phyloP scores from a whole-genome alignment of 805 yeast species.

The Lachancea cidri region DNA sequence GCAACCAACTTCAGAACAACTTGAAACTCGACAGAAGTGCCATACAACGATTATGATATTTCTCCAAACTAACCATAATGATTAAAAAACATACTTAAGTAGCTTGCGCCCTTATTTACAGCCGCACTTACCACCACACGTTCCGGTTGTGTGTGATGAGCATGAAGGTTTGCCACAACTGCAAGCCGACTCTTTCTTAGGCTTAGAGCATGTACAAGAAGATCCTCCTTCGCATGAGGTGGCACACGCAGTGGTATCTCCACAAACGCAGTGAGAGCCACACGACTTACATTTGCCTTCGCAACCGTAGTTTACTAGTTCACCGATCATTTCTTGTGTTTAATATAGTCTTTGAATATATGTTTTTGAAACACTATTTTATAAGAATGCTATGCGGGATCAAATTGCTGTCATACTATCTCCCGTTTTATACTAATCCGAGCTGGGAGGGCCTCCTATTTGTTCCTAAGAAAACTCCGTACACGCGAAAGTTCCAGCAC shows the following conservation, averaged over 20 bases:
- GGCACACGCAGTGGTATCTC: constrained; percentile 2
- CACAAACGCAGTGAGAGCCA: constrained; percentile 6
- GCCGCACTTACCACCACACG: constrained; percentile 9
- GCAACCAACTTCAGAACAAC: no score
- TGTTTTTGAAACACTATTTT: no score
- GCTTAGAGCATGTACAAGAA: constrained; percentile 2
- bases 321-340: constrained; percentile 2
- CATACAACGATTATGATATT: no score
- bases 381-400: no score
- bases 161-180: constrained; percentile 2
- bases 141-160: neutral
- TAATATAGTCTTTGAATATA: no score
- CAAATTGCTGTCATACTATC: no score
- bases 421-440: neutral
- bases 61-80: no score
- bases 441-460: neutral
- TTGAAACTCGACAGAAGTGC: no score
- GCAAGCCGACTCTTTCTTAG: constrained; percentile 1
- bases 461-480: neutral
- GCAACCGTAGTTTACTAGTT: constrained; percentile 7
- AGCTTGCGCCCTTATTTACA: constrained; percentile 6
- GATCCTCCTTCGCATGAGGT: constrained; percentile 1
- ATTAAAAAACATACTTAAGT: no score
- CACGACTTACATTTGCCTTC: constrained; percentile 6
- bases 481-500: neutral